Evolutionary conservation across 1,284 basidiomycete genomes (phyloP).

Genomic region (Rhodofomes roseus): DNA sequence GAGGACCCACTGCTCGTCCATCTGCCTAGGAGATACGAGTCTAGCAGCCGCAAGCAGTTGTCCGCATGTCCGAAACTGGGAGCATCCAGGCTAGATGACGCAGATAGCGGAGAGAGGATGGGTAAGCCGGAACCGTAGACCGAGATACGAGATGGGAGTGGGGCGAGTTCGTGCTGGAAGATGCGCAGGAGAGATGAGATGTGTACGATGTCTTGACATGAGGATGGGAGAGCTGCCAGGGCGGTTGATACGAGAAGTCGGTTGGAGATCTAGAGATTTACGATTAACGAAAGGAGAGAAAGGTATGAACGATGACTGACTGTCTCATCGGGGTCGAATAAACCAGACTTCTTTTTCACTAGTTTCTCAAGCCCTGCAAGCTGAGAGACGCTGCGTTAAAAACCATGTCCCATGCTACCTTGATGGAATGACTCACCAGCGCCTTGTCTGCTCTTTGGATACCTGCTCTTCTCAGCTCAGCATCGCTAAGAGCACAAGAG

Average conservation of each 20-base stretch:
- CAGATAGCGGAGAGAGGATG: conserved; percentile 29
- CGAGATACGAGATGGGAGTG: conserved; percentile 34
- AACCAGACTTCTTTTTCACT: conserved; percentile 42
- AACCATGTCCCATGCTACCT: not conserved
- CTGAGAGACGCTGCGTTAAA: conserved; percentile 6
- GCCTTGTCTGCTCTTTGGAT: conserved; percentile 45
- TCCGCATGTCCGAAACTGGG: conserved; percentile 47
- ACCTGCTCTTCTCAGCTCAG: conserved; percentile 40
- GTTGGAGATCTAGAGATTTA: conserved; percentile 43
- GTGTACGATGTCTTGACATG: conserved; percentile 31
- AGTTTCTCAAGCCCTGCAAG: conserved; percentile 36
- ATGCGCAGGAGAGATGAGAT: conserved; percentile 29
- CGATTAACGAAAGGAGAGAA: conserved; percentile 8
- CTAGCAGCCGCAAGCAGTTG: conserved; percentile 57
- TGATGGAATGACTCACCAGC: conserved; percentile 30
- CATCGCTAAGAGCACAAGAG: conserved; percentile 26
- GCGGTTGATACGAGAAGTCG: conserved; percentile 49
- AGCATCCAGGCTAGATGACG: conserved; percentile 21
- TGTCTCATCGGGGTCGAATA: conserved; percentile 36
- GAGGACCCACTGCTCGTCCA: conserved; percentile 36
- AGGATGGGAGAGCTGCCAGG: conserved; percentile 37
- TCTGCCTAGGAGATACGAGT: conserved; percentile 54
- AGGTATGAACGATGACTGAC: conserved; percentile 30
- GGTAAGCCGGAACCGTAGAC: conserved; percentile 41
- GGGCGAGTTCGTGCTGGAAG: conserved; percentile 35